Percentiles rank a stretch among this genome's conserved stretches.
Conservation (phyloP, 805 yeast genomes). For the Wickerhamomyces rabaulensis region DNA sequence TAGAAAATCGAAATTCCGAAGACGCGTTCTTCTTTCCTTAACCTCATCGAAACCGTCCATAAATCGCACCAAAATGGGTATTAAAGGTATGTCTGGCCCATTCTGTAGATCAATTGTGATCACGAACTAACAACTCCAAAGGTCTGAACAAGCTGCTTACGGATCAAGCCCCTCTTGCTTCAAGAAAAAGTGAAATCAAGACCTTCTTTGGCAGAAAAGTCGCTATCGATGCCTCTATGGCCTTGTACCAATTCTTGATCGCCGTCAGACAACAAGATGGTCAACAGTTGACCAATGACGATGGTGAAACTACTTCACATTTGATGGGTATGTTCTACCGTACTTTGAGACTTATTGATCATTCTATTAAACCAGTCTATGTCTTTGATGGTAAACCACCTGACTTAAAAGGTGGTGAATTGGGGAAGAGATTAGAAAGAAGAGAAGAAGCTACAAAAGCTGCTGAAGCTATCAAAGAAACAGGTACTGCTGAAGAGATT, state of each 20-base stretch:
- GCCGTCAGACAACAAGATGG: constrained; percentile 98
- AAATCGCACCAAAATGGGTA: constrained; percentile 36
- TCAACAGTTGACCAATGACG: constrained; percentile 79
- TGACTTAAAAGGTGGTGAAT: constrained; percentile 84
- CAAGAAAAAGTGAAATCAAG: constrained; percentile 75
- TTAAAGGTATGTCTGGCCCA: constrained; percentile 35
- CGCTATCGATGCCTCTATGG: constrained; percentile 97
- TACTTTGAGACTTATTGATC: constrained; percentile 81
- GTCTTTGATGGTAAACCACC: constrained; percentile 99
- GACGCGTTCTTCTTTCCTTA: not conserved
- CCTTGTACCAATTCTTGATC: constrained; percentile 88
- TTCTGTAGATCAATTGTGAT: not conserved
- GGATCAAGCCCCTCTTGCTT: constrained; percentile 85
- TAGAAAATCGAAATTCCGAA: not conserved
- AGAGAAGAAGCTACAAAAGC: constrained; percentile 80
- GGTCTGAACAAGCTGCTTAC: constrained; percentile 83
- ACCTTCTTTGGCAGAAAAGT: constrained; percentile 88
- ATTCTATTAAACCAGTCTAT: constrained; percentile 94
- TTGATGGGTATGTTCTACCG: constrained; percentile 95
- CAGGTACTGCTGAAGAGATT: constrained; percentile 73
- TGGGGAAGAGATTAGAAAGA: constrained; percentile 75
- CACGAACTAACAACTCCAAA: constrained; percentile 10
- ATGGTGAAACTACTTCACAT: constrained; percentile 92
- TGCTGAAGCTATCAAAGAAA: constrained; percentile 69
- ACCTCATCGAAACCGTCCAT: not conserved